phyloP scores from a whole-genome alignment of 2,329 filamentous ascomycete genomes.

The Botrytis fabae region DNA sequence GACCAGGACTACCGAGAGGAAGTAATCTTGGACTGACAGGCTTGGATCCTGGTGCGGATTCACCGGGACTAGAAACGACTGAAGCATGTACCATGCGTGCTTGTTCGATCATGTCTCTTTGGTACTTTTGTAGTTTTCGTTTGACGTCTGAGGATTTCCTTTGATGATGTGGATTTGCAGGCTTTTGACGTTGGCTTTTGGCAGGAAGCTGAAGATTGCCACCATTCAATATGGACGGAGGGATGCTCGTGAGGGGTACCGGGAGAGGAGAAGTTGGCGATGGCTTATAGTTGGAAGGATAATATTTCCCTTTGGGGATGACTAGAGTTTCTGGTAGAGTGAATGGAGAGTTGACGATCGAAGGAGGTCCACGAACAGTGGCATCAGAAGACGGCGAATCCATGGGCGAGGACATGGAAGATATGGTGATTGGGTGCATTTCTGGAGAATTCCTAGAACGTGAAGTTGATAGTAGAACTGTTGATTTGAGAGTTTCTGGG shows the following conservation, averaged over 20 bases:
- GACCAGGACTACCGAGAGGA: slow-evolving; percentile 59
- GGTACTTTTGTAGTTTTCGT: slow-evolving; percentile 57
- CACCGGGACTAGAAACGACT: slow-evolving; percentile 36
- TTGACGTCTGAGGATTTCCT: slow-evolving; percentile 51
- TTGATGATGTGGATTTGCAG: slow-evolving; percentile 42
- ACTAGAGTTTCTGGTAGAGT: slow-evolving; percentile 27
- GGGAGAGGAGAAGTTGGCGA: slow-evolving; percentile 29
- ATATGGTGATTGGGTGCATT: slow-evolving; percentile 10
- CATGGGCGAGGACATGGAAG: slow-evolving; percentile 33
- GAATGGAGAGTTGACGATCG: slow-evolving; percentile 23
- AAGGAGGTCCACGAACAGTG: slow-evolving; percentile 18
- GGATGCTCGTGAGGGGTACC: slow-evolving; percentile 26
- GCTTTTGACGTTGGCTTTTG: slow-evolving; percentile 35
- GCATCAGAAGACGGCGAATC: slow-evolving; percentile 23
- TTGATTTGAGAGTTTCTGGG: slow-evolving; percentile 42
- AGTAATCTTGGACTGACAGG: slow-evolving; percentile 52
- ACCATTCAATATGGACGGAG: slow-evolving; percentile 31
- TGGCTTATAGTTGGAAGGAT: slow-evolving; percentile 60
- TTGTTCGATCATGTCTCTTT: slow-evolving; percentile 61
- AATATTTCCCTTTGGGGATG: slow-evolving; percentile 62
- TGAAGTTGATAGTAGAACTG: slow-evolving; percentile 18
- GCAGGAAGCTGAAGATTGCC: slow-evolving; percentile 35
- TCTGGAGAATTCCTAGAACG: slow-evolving; percentile 42
- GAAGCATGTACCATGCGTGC: slow-evolving; percentile 48
- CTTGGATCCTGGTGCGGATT: slow-evolving; percentile 40